phyloP scores from a whole-genome alignment of 31 red algal genomes.

The Odonthalia washingtoniensis region DNA sequence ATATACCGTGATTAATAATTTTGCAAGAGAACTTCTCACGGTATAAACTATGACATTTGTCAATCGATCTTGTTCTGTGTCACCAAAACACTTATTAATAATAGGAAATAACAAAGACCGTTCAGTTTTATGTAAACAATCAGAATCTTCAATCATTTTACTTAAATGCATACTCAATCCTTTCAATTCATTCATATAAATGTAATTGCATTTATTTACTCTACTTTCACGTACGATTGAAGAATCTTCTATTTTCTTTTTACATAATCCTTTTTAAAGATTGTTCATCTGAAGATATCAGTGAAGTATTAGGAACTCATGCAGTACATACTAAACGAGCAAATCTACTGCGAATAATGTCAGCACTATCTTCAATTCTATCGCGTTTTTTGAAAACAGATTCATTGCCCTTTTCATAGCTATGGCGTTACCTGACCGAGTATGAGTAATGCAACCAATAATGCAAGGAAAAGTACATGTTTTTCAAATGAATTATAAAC shows the following conservation, averaged over 20 bases:
- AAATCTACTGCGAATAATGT: constrained; percentile 28
- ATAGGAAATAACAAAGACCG: constrained; percentile 41
- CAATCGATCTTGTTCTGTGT: constrained; percentile 43
- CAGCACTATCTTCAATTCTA: constrained; percentile 44
- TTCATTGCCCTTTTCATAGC: constrained; percentile 34
- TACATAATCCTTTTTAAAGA: not conserved
- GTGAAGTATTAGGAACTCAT: constrained; percentile 43
- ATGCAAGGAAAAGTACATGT: constrained; percentile 63
- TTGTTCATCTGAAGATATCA: constrained; percentile 15
- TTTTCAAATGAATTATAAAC: constrained; percentile 65
- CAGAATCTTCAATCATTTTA: constrained; percentile 37
- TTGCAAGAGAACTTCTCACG: constrained; percentile 51
- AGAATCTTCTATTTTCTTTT: not conserved
- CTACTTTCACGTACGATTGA: no score
- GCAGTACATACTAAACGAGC: constrained; percentile 51
- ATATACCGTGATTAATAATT: constrained; percentile 58
- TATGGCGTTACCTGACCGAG: not conserved
- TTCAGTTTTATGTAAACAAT: constrained; percentile 45
- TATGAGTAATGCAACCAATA: constrained; percentile 39
- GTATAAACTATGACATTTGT: constrained; percentile 55
- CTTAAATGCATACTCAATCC: constrained; percentile 12
- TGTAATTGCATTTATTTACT: no score
- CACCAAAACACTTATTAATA: constrained; percentile 43
- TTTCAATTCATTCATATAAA: no score
- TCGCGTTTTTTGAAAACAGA: constrained; percentile 48